Evolutionary conservation across 805 yeast species (phyloP).

Genomic region (Candida sanyiensis): DNA sequence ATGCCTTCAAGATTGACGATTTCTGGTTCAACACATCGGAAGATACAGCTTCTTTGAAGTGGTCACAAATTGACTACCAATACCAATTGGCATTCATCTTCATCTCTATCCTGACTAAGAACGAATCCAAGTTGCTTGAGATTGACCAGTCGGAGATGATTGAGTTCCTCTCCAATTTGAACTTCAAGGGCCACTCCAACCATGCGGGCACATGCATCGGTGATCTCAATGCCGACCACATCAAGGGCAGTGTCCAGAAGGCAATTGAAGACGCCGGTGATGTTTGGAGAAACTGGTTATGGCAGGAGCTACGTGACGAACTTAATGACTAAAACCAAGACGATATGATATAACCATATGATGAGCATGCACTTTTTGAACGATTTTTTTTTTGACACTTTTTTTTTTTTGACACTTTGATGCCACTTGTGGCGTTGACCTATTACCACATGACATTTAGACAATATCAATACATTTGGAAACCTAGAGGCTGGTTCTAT

Average conservation of each 20-base stretch:
- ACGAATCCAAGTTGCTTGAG: slow-evolving; percentile 72
- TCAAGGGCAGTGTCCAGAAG: slow-evolving; percentile 49
- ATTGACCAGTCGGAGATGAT: slow-evolving; percentile 87
- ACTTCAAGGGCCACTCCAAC: slow-evolving; percentile 3
- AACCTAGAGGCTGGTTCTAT: too few species aligned
- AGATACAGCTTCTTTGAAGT: slow-evolving; percentile 34
- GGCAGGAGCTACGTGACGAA: slow-evolving; percentile 49
- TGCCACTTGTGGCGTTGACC: too few species aligned
- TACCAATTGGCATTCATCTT: slow-evolving; percentile 70
- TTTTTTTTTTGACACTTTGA: slow-evolving; percentile 6
- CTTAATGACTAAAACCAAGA: slow-evolving; percentile 16
- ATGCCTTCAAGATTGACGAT: slow-evolving; percentile 9
- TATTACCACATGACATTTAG: not conserved
- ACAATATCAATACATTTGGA: not conserved
- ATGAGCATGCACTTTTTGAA: too few species aligned
- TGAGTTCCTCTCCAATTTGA: slow-evolving; percentile 56
- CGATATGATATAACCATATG: too few species aligned
- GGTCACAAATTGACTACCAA: slow-evolving; percentile 66
- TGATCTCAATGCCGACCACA: not conserved
- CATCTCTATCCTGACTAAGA: slow-evolving; percentile 73
- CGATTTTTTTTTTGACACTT: not conserved
- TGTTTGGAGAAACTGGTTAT: slow-evolving; percentile 80
- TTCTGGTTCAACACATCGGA: slow-evolving; percentile 21
- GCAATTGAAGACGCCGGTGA: slow-evolving; percentile 77
- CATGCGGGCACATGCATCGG: slow-evolving; percentile 2